Base-by-base conservation (phyloP, 2,329 filamentous ascomycete species). In the Neospermospora avenae region DNA sequence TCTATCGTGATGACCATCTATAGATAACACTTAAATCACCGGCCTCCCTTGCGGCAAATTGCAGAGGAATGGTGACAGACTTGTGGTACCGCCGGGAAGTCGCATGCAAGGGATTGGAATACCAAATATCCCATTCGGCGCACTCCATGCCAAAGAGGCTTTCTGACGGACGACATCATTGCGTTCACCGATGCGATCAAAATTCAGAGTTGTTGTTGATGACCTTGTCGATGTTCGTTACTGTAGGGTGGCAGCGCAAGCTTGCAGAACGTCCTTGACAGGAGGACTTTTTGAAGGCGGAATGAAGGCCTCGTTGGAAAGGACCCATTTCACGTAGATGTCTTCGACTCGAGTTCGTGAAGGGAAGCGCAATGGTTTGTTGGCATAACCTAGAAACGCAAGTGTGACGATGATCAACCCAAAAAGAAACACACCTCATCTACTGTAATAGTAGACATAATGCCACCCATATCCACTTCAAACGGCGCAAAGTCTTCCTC, bases 41-140 rank as follows among this genome's bases (percentile, higher is more conserved):
- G 55, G 55, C 45, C 55, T 58, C 45, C 46, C 55, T 58, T 45
- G 42, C 44, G 34, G 55, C 28, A n/a, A n/a, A 58, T 51, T 51
- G 55, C 55, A 58, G 55, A 58, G 7, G 22, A 31, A 31, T 31
- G 28, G 28, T 31, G 28, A 31, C 1, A 31, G 28, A 31, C 28
- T 31, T 31, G 1, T 31, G 28, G 1, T 31, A 31, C 28, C 28
- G 28, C 1, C 28, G 28, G 28, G 28, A 31, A 6, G 28, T 31
- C 28, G 28, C 28, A 31, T 31, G 28, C 28, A 31, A 31, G 28
- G 18, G 37, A 57, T 25, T 42, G 46, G 7, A 42, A 24, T 58
- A 58, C 22, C 45, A 51, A 58, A 53, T 39, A 53, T 53, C 11
- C 31, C 48, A 35, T 31, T 39, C 18, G 49, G 49, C 18, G 49